These are phyloP conservation scores for Rhizoclosmatium globosum DNA, from an alignment of 192 early-diverging fungal genomes.

Conservation along the genomic window DNA sequence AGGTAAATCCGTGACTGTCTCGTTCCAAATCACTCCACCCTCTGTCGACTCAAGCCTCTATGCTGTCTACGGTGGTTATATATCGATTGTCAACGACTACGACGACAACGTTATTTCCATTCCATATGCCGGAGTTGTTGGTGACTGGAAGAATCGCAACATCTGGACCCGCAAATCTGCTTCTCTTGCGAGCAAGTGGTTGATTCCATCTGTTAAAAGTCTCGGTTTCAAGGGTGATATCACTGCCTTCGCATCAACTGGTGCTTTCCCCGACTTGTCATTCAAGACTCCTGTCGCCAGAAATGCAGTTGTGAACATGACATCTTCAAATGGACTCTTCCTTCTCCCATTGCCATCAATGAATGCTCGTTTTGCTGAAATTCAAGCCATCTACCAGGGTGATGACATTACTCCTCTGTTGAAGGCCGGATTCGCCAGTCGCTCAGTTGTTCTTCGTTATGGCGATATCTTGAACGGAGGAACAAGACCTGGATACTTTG, in stretches of 20 bases:
- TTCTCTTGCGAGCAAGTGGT: not conserved
- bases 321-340: constrained; percentile 23
- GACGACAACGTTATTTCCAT: constrained; percentile 39
- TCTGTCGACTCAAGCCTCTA: not conserved
- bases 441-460: not conserved
- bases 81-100: constrained; percentile 42
- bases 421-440: not conserved
- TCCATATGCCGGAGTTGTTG: constrained; percentile 29
- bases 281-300: not conserved
- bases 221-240: not conserved
- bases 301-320: not conserved
- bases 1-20: constrained; percentile 38
- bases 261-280: not conserved
- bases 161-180: constrained; percentile 27
- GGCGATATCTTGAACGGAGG: not conserved
- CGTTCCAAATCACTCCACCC: constrained; percentile 43
- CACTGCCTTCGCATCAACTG: constrained; percentile 2
- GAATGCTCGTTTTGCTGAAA: not conserved
- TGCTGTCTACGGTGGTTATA: constrained; percentile 1
- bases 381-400: not conserved
- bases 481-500: not conserved
- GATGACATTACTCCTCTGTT: not conserved
- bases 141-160: not conserved
- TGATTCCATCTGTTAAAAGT: constrained; percentile 23
- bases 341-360: not conserved